Percentiles rank a stretch among this genome's conserved stretches.
Conservation (phyloP, 1,284 basidiomycete genomes). For the Sporisorium iseilematis-ciliati region DNA sequence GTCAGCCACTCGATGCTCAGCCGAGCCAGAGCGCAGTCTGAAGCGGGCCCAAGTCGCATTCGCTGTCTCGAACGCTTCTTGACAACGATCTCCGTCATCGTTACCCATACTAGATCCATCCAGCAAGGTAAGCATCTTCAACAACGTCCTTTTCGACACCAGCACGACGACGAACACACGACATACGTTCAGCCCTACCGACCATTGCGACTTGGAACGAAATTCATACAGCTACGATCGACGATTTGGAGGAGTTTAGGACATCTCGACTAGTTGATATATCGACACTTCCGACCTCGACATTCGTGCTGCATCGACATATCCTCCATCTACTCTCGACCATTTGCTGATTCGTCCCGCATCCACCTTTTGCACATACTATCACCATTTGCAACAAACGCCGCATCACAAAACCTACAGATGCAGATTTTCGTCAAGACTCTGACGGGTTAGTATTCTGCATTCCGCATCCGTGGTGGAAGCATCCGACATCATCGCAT, state of each 20-base stretch:
- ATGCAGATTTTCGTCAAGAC: conserved; percentile 69
- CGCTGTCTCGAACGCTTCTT: conserved; percentile 25
- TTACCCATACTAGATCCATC: conserved; percentile 52
- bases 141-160: conserved; percentile 10
- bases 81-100: conserved; percentile 52
- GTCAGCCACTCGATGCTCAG: neutral
- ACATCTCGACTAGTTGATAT: neutral
- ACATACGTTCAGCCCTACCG: conserved; percentile 9
- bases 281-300: neutral
- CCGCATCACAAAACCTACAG: conserved; percentile 29
- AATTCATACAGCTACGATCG: neutral
- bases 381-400: conserved; percentile 1
- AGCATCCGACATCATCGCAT: conserved; percentile 15
- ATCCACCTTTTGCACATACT: conserved; percentile 11
- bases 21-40: neutral
- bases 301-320: conserved; percentile 19
- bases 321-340: conserved; percentile 8
- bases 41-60: conserved; percentile 11
- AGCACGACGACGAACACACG: conserved; percentile 4
- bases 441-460: conserved; percentile 64
- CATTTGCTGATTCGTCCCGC: conserved; percentile 37
- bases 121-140: conserved; percentile 48
- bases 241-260: neutral
- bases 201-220: conserved; percentile 7
- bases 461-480: neutral